These are phyloP conservation scores for Moesziomyces globuligerus DNA, from an alignment of 1,284 basidiomycete genomes.

Conservation along the genomic window DNA sequence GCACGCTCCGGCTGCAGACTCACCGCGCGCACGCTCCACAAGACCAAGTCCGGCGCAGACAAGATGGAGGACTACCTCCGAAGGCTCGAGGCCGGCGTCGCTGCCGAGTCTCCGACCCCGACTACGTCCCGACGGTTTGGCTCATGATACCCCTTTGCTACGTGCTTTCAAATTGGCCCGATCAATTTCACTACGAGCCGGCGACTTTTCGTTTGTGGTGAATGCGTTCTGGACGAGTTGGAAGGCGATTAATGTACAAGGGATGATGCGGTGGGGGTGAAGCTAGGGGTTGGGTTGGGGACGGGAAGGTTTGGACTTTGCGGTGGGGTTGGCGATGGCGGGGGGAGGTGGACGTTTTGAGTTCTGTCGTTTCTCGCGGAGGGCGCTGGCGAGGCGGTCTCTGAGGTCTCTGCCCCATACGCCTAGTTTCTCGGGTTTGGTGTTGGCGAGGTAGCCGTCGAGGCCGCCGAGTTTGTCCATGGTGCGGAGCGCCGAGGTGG, in stretches of 20 bases:
- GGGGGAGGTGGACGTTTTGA: neutral
- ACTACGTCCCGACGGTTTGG: slow-evolving; percentile 3
- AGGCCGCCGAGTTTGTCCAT: slow-evolving; percentile 64
- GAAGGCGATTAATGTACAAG: too few species aligned
- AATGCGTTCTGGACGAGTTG: too few species aligned
- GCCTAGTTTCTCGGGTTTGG: slow-evolving; percentile 53
- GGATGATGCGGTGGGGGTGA: too few species aligned
- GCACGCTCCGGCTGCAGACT: slow-evolving; percentile 3
- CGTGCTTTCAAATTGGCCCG: too few species aligned
- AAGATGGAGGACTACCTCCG: slow-evolving; percentile 47
- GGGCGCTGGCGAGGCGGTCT: slow-evolving; percentile 29
- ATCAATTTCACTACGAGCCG: too few species aligned
- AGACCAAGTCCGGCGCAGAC: slow-evolving; percentile 32
- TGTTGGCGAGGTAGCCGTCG: slow-evolving; percentile 59
- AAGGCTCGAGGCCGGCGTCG: slow-evolving; percentile 16
- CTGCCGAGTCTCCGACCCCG: slow-evolving; percentile 1
- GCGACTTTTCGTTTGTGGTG: too few species aligned
- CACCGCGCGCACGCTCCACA: slow-evolving; percentile 25
- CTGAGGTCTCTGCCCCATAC: slow-evolving; percentile 59
- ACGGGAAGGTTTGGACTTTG: too few species aligned
- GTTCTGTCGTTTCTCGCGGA: slow-evolving; percentile 28
- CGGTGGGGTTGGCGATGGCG: neutral
- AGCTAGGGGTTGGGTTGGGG: too few species aligned
- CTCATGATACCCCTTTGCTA: too few species aligned
- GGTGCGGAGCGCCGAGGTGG: slow-evolving; percentile 52